Conservation (phyloP, 129 eudicot genomes). For the Logfia minima region DNA sequence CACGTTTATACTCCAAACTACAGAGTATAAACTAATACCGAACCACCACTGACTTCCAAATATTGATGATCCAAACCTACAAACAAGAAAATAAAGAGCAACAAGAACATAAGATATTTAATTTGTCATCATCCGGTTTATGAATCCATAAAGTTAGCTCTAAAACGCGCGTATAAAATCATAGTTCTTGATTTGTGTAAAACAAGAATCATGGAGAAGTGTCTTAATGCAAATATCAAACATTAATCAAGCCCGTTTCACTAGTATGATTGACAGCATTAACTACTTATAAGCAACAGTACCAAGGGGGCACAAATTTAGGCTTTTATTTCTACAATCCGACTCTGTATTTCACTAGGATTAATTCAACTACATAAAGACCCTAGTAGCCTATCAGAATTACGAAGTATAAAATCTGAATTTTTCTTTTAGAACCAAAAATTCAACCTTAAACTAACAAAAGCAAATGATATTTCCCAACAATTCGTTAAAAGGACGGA, state of each 20-base stretch:
- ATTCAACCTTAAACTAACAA: neutral
- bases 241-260: slow-evolving; percentile 13
- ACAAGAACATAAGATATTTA: neutral
- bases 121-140: neutral
- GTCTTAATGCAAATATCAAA: neutral
- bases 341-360: neutral
- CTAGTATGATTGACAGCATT: neutral
- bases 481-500: neutral
- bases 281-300: neutral
- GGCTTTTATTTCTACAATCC: neutral
- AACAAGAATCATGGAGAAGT: neutral
- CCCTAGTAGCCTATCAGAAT: neutral
- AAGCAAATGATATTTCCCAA: neutral
- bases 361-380: neutral
- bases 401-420: neutral
- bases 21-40: neutral
- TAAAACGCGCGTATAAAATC: neutral
- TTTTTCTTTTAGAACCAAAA: neutral
- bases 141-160: neutral
- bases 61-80: slow-evolving; percentile 20
- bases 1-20: slow-evolving; percentile 25
- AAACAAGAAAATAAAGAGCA: neutral
- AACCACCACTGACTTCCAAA: slow-evolving; percentile 7
- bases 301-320: slow-evolving; percentile 1
- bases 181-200: neutral